Base-by-base conservation (phyloP, 1,284 basidiomycete genomes). In the Clitocybe nebularis region DNA sequence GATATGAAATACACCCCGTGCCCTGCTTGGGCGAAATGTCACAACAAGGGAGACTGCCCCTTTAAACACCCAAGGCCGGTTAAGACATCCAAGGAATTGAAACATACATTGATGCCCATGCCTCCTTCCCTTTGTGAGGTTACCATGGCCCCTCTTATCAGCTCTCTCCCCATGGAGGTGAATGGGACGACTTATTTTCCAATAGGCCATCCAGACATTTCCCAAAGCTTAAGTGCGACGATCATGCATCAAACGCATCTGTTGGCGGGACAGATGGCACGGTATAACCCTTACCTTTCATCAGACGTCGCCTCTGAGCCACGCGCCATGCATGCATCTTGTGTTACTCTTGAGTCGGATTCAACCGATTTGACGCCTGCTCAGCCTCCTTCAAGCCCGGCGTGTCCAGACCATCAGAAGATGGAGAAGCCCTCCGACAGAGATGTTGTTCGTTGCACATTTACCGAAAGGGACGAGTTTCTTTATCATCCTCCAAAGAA, bases 1-100 rank as follows among this genome's bases (percentile, higher is more conserved):
- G 60, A 56, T 44, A 47, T 54, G 19, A 52, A 57, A 19, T 62
- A 69, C 47, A 68, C 67, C 0, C 66, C 66, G 3, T 69, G 67
- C 37, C 52, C 61, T 4, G 51, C 55, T 6, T 67, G 65, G 64
- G 56, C 60, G 1, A 59, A 58, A 29, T 68, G 63, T 43, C 41
- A 48, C 23, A 54, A 42, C 25, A 19, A 56, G 6, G 47, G 48
- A 19, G 54, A 47, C 42, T 68, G 59, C 50, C 51, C 58, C 35
- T 64, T 58, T 54, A 61, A 61, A 51, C 56, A 59, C 36, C 45
- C 32, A 10, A 32, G n/a, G n/a, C n/a, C n/a, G n/a, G n/a, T n/a
- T n/a, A n/a, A n/a, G n/a, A n/a, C n/a, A n/a, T n/a, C n/a, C n/a
- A n/a, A n/a, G n/a, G n/a, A n/a, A n/a, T n/a, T n/a, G n/a, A n/a